A percentile compares a stretch with the other conserved stretches of the same genome.
Conservation (phyloP, 139 green algal genomes). For the Chlamydomonas eustigma region DNA sequence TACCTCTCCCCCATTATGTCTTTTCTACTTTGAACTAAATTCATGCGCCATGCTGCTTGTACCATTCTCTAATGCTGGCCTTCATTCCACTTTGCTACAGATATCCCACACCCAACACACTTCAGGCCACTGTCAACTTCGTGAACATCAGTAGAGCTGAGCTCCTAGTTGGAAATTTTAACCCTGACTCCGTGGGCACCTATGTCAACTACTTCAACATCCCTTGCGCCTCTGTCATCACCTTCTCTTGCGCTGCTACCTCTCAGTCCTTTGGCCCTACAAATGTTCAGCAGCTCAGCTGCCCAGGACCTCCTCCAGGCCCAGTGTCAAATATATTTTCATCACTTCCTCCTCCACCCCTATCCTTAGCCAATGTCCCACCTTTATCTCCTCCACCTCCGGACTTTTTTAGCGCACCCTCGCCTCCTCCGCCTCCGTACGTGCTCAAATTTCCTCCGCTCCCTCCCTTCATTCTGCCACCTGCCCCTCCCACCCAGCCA, state of each 20-base stretch:
- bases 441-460: too few species aligned
- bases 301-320: background rate
- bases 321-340: too few species aligned
- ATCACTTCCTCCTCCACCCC: background rate
- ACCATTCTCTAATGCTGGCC: too few species aligned
- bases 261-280: background rate
- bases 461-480: too few species aligned
- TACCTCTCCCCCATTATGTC: too few species aligned
- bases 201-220: constrained; percentile 14
- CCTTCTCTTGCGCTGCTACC: background rate
- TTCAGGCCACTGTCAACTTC: constrained; percentile 2
- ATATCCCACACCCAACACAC: constrained; percentile 6
- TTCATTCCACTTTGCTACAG: background rate
- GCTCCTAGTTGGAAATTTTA: constrained; percentile 20
- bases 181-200: constrained; percentile 1
- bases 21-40: too few species aligned
- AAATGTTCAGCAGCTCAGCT: constrained; percentile 10
- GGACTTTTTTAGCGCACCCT: too few species aligned
- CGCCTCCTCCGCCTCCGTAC: background rate
- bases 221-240: constrained; percentile 14
- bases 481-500: too few species aligned
- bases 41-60: too few species aligned
- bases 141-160: background rate
- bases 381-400: background rate
- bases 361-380: background rate